phyloP scores from a whole-genome alignment of 768 basidiomycete species.

The Dendrothele bispora region DNA sequence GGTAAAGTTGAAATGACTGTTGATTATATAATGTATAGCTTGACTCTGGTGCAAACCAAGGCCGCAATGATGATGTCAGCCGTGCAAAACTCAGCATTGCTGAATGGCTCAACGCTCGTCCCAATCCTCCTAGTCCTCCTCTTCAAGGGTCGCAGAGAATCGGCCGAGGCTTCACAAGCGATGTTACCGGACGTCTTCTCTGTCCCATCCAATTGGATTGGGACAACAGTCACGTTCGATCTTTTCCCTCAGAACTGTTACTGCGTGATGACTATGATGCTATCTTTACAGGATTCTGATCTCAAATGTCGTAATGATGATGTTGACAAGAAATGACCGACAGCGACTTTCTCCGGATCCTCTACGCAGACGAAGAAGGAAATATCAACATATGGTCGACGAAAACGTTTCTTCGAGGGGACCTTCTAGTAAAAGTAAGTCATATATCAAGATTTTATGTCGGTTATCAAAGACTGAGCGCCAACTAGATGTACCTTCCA shows the following conservation, averaged over 20 bases:
- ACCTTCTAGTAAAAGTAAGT: constrained; percentile 15
- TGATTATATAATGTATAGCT: constrained; percentile 21
- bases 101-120: constrained; percentile 18
- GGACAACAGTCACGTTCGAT: too few species aligned
- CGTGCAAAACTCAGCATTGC: constrained; percentile 16
- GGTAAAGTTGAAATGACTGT: neutral
- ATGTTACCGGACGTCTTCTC: constrained; percentile 17
- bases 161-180: constrained; percentile 14
- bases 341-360: constrained; percentile 10
- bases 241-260: constrained; percentile 9
- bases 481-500: too few species aligned
- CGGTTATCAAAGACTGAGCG: constrained; percentile 14
- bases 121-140: constrained; percentile 4
- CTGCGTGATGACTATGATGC: neutral
- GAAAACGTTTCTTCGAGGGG: constrained; percentile 17
- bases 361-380: constrained; percentile 15
- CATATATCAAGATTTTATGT: neutral
- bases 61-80: constrained; percentile 22
- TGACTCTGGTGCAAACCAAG: constrained; percentile 20
- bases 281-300: constrained; percentile 2
- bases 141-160: neutral
- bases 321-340: constrained; percentile 19
- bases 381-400: constrained; percentile 11
- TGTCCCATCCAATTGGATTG: constrained; percentile 20
- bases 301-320: constrained; percentile 7